These are phyloP conservation scores for Trypanosoma avium DNA, from an alignment of 208 protist species.

Conservation along the genomic window DNA sequence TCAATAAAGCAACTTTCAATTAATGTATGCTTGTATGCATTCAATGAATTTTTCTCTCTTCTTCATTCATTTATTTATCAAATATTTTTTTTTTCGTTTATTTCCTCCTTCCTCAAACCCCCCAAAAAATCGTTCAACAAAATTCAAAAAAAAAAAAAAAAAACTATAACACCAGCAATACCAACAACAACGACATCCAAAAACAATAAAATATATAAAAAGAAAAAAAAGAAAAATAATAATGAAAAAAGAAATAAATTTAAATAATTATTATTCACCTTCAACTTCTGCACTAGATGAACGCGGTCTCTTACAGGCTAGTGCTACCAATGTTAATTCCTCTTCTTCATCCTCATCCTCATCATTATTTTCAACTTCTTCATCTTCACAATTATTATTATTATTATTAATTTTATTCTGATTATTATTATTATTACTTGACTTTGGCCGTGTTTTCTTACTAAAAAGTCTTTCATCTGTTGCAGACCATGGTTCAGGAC, in stretches of 20 bases:
- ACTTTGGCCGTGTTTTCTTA: neutral
- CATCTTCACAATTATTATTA: neutral
- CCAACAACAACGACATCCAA: too few species aligned
- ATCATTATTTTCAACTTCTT: neutral
- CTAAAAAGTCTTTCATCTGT: conserved; percentile 75
- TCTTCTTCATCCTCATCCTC: neutral
- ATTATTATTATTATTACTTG: neutral
- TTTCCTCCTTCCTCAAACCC: too few species aligned
- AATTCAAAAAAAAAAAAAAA: too few species aligned
- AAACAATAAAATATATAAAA: neutral
- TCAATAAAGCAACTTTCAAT: too few species aligned
- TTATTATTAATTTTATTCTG: neutral
- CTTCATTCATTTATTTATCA: too few species aligned
- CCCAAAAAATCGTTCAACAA: too few species aligned
- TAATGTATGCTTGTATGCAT: too few species aligned
- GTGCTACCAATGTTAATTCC: neutral
- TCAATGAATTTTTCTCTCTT: too few species aligned
- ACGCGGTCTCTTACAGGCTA: conserved; percentile 8
- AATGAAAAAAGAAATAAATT: conserved; percentile 1
- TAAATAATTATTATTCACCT: neutral
- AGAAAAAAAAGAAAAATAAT: neutral
- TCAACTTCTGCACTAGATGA: neutral
- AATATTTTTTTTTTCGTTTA: too few species aligned
- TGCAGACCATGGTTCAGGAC: conserved; percentile 53
- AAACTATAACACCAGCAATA: too few species aligned